Evolutionary conservation across 2,329 filamentous ascomycete species (phyloP), one percentile per base, ranked within the genome.

Genomic region (Rhytidhysteron rufulum): DNA sequence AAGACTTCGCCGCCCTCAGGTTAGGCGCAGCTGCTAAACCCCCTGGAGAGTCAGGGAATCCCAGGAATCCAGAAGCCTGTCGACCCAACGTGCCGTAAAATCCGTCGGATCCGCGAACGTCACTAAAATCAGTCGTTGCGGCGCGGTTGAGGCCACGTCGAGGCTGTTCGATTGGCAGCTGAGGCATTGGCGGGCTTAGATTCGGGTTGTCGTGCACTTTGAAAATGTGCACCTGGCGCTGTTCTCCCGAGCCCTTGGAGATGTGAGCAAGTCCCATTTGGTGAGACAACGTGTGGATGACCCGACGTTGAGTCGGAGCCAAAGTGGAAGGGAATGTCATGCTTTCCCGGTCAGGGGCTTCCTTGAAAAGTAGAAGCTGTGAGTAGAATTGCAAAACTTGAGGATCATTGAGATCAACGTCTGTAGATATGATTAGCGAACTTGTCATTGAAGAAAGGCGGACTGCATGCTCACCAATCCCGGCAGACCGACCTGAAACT

Each of bases 111-210:
- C 85, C 85, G 39, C 86, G 79, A 37, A 86, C 81, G 47, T 89
- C 85, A 50, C 87, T 89, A 66, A 97, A 97, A 66, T 97, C 93
- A 51, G 94, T 95, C 2, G 93, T 97, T n/a, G 93, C 93, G 13
- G 93, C 90, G 47, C 93, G 85, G 70, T 89, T 95, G 25, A 98
- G 73, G 4, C 85, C 86, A 45, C 91, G 86, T 51, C 91, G 84
- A 53, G 88, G 83, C 41, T 86, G 81, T 49, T 95, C 88, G 1
- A 63, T 72, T 55, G 73, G 83, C 73, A 72, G 83, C 36, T 77
- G 73, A n/a, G 74, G 72, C 61, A 80, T 70, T 1, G 80, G 79
- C 13, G 80, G 80, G 65, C 80, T 83, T 43, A 82, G 67, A 43
- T 77, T 78, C 48, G 71, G 54, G 47, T 73, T 74, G 56, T 77